Evolutionary conservation across 164 flowering plant genomes (phyloP), one percentile per base, ranked within the genome.

Genomic region (Hamamelis virginiana): DNA sequence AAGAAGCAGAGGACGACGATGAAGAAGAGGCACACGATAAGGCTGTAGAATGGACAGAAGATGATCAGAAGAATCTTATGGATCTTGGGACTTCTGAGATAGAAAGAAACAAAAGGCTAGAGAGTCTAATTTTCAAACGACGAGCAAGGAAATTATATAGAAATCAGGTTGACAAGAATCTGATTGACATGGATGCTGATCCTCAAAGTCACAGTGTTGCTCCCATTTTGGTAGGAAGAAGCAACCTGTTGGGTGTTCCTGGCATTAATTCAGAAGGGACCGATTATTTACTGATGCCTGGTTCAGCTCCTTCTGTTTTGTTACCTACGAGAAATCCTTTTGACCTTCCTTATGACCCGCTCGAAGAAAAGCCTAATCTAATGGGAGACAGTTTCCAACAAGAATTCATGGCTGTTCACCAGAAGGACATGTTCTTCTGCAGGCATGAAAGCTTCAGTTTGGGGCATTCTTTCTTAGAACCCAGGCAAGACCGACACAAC

Each of bases 31-130:
- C 66, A 15, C 60, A 51, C 33, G 70, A 69, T 3, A 72, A 75
- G 50, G 78, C 69, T 9, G 69, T 83, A 25, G 83, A 77, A 59
- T 83, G 86, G 82, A 79, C 79, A 23, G 84, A 75, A 23, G 84
- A 81, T 69, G 89, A 81, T 64, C 80, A 89, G 67, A 84, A 80
- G 75, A 87, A 89, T 62, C 74, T 80, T 1, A 81, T 82, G 83
- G 90, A 87, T 57, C 80, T 88, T 66, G 95, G 92, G 52, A 64
- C 78, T 23, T 90, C 93, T 10, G 98, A 91, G 79, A 56, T 88
- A 3, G 98, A 94, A 64, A 85, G 97, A 45, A 85, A 81, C 69
- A 80, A 56, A 53, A 83, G 90, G 76, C 71, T 88, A 15, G 90
- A 88, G 74, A 85, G 82, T 68, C 71, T 88, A 25, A 88, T 88